phyloP scores from a whole-genome alignment of 2,329 filamentous ascomycete genomes.

The Tolypocladium nubicola region DNA sequence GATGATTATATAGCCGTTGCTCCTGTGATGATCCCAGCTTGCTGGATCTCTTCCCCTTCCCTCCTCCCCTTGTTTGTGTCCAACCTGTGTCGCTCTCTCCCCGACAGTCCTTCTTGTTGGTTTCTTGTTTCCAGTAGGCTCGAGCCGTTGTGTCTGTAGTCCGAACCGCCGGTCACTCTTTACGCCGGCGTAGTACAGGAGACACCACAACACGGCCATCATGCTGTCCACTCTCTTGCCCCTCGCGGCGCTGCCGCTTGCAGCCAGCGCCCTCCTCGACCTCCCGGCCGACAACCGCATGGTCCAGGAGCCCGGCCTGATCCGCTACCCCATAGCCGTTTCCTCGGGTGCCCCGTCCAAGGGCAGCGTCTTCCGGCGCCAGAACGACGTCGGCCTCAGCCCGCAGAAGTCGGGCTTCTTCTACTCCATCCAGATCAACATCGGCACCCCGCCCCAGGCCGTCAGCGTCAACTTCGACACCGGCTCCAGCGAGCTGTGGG shows the following conservation, averaged over 20 bases:
- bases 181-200: slow-evolving; percentile 9
- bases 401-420: slow-evolving; percentile 20
- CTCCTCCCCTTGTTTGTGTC: neutral
- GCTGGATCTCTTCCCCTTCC: neutral
- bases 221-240: slow-evolving; percentile 21
- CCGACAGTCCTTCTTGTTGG: slow-evolving; percentile 2
- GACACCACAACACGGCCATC: slow-evolving; percentile 1
- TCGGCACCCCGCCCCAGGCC: slow-evolving; percentile 26
- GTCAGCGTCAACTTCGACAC: slow-evolving; percentile 31
- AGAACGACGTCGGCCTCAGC: slow-evolving; percentile 13
- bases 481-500: slow-evolving; percentile 30
- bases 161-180: slow-evolving; percentile 12
- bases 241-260: slow-evolving; percentile 16
- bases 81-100: neutral
- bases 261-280: slow-evolving; percentile 10
- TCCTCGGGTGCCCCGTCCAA: slow-evolving; percentile 16
- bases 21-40: neutral
- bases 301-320: slow-evolving; percentile 13
- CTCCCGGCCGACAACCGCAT: slow-evolving; percentile 11
- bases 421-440: slow-evolving; percentile 25
- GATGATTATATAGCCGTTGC: neutral
- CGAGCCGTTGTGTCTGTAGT: neutral
- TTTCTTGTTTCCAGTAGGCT: neutral
- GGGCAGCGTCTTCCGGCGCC: slow-evolving; percentile 15
- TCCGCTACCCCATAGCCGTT: slow-evolving; percentile 19